A percentile compares a stretch with the other conserved stretches of the same genome.
Conservation (phyloP, 164 flowering plant genomes). For the Vitis cinerea region DNA sequence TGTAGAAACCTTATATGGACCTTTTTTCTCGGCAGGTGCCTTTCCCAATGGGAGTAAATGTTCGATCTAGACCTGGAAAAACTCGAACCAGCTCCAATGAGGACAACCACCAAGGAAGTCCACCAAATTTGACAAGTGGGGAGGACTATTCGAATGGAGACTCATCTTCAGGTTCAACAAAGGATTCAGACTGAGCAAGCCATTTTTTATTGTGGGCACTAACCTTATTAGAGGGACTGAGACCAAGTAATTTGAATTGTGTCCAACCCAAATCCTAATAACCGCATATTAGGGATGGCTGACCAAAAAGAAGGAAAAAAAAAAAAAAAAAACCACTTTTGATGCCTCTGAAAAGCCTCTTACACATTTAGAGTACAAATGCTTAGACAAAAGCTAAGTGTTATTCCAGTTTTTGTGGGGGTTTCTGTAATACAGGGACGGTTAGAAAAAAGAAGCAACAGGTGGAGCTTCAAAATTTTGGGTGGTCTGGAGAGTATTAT, state of each 20-base stretch:
- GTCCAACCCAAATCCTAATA: slow-evolving; percentile 1
- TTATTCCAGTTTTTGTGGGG: neutral
- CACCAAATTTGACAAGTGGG: slow-evolving; percentile 35
- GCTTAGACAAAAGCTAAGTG: slow-evolving; percentile 9
- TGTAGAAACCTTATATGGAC: neutral
- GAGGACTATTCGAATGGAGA: slow-evolving; percentile 51
- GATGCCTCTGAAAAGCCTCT: neutral
- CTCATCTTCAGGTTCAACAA: slow-evolving; percentile 46
- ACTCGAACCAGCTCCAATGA: slow-evolving; percentile 33
- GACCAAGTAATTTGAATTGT: slow-evolving; percentile 5
- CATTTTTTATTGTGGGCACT: slow-evolving; percentile 22
- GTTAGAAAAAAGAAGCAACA: slow-evolving; percentile 5
- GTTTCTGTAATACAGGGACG: neutral
- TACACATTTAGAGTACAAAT: neutral
- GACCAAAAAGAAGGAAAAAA: neutral
- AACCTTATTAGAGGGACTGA: slow-evolving; percentile 20
- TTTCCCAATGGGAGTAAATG: slow-evolving; percentile 76
- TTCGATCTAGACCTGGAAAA: slow-evolving; percentile 58
- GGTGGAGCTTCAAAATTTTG: slow-evolving; percentile 30
- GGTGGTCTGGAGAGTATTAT: slow-evolving; percentile 12
- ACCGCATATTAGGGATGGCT: neutral
- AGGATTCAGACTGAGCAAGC: slow-evolving; percentile 41
- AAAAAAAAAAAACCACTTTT: neutral
- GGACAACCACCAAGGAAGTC: slow-evolving; percentile 51
- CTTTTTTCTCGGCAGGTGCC: slow-evolving; percentile 55